Base-by-base conservation (phyloP, 805 yeast genomes). In the Saccharomycopsis vini region DNA sequence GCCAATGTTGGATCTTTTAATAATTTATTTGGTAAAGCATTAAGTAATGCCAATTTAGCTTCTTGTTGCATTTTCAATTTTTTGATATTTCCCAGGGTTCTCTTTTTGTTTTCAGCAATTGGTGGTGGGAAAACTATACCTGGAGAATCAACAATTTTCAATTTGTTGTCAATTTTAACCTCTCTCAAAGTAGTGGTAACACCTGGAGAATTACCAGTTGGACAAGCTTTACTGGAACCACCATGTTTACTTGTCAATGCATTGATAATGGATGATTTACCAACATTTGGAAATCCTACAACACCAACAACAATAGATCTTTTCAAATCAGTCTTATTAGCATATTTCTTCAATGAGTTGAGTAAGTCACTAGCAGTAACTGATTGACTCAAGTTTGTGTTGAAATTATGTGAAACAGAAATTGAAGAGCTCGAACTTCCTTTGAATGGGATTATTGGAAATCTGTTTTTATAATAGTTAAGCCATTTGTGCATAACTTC, bases 161-260 rank as follows among this genome's bases (percentile, higher is more conserved):
- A 73, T 62, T 88, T 88, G 58, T 79, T 82, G 62, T 90, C 98
- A 49, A 90, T 73, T 66, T 90, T 92, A 47, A 90, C 88, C 62
- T 88, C 94, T 65, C 97, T 77, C 61, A 92, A 67, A 3, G 90
- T 69, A 1, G 96, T 89, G 24, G 98, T 90, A 38, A 92, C 92
- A 60, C 98, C 98, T 2, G 98, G 97, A 66, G 84, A 92, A 59
- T 94, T 94, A 40, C 98, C 98, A 26, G 84, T 94, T 13, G 98
- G 97, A 60, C 97, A 92, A 13, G 36, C 48, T 54, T 74, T 77
- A 36, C 77, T 68, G 44, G 72, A 65, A 47, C 80, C 79, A 29
- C 63, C 63, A 46, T 84, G 80, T 33, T 65, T 55, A 20, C 28
- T 37, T 3, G 87, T 79, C 52, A 90, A 69, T 2, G 97, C 82